These are phyloP conservation scores for Auriscalpium vulgare DNA, from an alignment of 768 basidiomycete genomes.

Conservation along the genomic window DNA sequence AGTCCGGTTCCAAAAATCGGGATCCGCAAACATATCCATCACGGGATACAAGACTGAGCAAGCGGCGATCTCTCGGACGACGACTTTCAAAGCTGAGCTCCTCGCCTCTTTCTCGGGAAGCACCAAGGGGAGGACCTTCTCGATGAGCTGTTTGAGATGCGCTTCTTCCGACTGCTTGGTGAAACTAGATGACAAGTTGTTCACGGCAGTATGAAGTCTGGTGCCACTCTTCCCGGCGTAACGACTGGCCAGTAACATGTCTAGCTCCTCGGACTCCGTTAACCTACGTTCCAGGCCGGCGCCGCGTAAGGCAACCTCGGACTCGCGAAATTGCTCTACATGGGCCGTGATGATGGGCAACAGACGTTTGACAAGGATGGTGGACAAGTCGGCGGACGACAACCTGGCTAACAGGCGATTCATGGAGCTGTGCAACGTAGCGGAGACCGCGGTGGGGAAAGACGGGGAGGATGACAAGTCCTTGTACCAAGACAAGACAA, in stretches of 20 bases:
- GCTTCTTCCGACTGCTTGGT: conserved; percentile 86
- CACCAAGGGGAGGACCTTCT: conserved; percentile 60
- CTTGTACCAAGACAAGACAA: conserved; percentile 85
- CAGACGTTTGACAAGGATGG: conserved; percentile 73
- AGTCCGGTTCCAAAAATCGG: conserved; percentile 93
- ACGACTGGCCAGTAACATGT: conserved; percentile 74
- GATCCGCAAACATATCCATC: conserved; percentile 89
- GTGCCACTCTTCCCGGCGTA: conserved; percentile 61
- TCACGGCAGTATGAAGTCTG: conserved; percentile 78
- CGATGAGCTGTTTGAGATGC: conserved; percentile 68
- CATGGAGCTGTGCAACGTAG: conserved; percentile 59
- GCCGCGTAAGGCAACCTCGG: conserved; percentile 79
- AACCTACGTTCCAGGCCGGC: conserved; percentile 74
- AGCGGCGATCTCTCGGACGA: conserved; percentile 74
- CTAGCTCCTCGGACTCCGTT: conserved; percentile 86
- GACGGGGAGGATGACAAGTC: conserved; percentile 79
- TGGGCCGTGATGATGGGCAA: conserved; percentile 87
- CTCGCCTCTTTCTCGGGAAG: conserved; percentile 68
- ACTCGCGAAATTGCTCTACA: conserved; percentile 83
- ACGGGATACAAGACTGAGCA: conserved; percentile 80
- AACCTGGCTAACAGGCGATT: conserved; percentile 50
- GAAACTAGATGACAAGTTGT: conserved; percentile 82
- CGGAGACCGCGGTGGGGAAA: conserved; percentile 81
- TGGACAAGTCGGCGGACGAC: conserved; percentile 58
- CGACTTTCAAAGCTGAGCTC: conserved; percentile 64